Conservation (phyloP, 129 eudicot genomes). For the Glebionis coronaria region DNA sequence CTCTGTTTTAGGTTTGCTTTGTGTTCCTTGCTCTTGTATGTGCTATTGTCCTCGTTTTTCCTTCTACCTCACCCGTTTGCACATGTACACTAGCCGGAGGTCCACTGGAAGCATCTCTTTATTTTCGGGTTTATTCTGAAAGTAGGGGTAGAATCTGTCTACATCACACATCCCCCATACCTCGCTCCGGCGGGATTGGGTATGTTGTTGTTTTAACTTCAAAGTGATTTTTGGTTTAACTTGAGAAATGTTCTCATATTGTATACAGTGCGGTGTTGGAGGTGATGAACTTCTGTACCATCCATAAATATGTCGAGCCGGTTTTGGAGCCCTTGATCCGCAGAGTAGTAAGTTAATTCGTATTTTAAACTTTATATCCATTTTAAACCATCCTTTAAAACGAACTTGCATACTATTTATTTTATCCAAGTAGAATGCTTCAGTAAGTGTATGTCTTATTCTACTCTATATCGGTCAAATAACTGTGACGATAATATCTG, state of each 20-base stretch:
- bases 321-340: conserved; percentile 92
- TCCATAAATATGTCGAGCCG: conserved; percentile 56
- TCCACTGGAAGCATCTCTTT: too few relatives aligned
- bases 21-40: too few relatives aligned
- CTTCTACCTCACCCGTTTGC: too few relatives aligned
- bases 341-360: conserved; percentile 59
- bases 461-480: neutral
- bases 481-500: neutral
- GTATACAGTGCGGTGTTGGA: conserved; percentile 63
- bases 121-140: too few relatives aligned
- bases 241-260: neutral
- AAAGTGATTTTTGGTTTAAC: neutral
- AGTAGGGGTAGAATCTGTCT: too few relatives aligned
- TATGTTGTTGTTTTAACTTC: too few relatives aligned
- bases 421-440: neutral
- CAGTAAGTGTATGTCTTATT: neutral
- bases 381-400: neutral
- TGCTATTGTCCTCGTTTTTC: too few relatives aligned
- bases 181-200: too few relatives aligned
- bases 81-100: too few relatives aligned
- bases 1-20: too few relatives aligned
- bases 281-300: conserved; percentile 54
- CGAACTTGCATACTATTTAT: neutral
- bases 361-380: conserved; percentile 3
- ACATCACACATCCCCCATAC: too few relatives aligned